Percentiles rank a stretch among this genome's conserved stretches.
Evolutionary conservation across 352 stramenopile species (phyloP).

Genomic region (Globisporangium emineosum): DNA sequence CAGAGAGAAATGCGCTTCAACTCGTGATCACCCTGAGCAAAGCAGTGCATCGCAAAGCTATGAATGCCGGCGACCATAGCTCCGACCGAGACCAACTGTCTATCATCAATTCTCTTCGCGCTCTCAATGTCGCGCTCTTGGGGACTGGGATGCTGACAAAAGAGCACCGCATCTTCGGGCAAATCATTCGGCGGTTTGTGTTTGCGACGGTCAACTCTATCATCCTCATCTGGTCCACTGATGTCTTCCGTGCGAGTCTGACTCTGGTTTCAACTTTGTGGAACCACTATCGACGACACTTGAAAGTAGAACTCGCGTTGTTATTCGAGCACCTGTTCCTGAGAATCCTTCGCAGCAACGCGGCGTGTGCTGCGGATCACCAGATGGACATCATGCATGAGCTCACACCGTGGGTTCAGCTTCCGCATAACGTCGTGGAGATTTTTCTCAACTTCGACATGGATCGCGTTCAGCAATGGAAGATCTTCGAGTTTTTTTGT

Average conservation of each 20-base stretch:
- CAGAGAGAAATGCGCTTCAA: constrained; percentile 69
- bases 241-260: constrained; percentile 60
- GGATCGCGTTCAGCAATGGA: constrained; percentile 85
- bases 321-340: constrained; percentile 83
- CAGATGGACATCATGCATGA: constrained; percentile 81
- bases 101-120: constrained; percentile 65
- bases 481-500: constrained; percentile 86
- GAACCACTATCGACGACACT: constrained; percentile 80
- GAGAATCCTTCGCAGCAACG: constrained; percentile 58
- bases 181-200: constrained; percentile 76
- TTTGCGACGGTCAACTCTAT: constrained; percentile 69
- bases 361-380: constrained; percentile 40
- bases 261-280: constrained; percentile 73
- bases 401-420: constrained; percentile 71
- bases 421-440: constrained; percentile 85
- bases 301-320: constrained; percentile 81
- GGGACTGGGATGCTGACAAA: constrained; percentile 39
- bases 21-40: constrained; percentile 74
- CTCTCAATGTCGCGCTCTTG: constrained; percentile 70
- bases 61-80: constrained; percentile 26
- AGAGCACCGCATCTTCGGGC: constrained; percentile 63
- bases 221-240: constrained; percentile 49
- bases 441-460: constrained; percentile 89
- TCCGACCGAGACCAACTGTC: constrained; percentile 51
- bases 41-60: constrained; percentile 56